A percentile compares a stretch with the other conserved stretches of the same genome.
phyloP scores from a whole-genome alignment of 352 stramenopile species.

The Phytophthora sp. region DNA sequence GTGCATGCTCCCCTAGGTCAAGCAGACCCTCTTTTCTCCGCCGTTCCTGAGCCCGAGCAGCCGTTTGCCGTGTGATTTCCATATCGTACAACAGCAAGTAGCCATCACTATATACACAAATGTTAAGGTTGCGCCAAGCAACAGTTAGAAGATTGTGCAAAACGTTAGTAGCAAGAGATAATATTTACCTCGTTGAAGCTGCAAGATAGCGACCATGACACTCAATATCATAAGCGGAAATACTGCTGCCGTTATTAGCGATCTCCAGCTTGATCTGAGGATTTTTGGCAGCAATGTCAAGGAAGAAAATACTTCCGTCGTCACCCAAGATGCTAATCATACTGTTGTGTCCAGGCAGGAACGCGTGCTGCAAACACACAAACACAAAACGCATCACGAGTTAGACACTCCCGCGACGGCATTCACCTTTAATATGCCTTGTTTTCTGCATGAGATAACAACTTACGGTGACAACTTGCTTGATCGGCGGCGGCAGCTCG shows the following conservation, averaged over 20 bases:
- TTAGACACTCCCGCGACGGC: too few relatives aligned
- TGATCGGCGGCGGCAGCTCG: conserved; percentile 74
- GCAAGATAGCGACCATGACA: conserved; percentile 73
- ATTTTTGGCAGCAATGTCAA: conserved; percentile 68
- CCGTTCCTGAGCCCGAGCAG: conserved; percentile 37
- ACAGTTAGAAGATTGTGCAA: neutral
- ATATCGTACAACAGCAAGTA: conserved; percentile 84
- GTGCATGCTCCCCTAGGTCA: conserved; percentile 47
- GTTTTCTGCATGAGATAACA: neutral
- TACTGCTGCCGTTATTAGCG: conserved; percentile 50
- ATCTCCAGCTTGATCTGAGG: conserved; percentile 84
- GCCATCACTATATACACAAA: conserved; percentile 55
- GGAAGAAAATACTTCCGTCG: conserved; percentile 73
- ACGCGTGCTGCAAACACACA: conserved; percentile 53
- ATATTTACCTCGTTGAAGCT: conserved; percentile 60
- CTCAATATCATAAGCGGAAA: conserved; percentile 76
- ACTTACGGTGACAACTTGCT: conserved; percentile 67
- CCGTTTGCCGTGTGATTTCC: conserved; percentile 75
- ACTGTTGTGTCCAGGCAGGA: conserved; percentile 60
- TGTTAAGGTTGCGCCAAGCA: neutral
- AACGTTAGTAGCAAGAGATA: neutral
- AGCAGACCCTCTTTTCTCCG: conserved; percentile 49
- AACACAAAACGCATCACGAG: neutral
- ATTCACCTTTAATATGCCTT: too few relatives aligned
- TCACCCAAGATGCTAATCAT: conserved; percentile 75